These are phyloP conservation scores for Draba incana DNA, from an alignment of 345 rosid species.

Conservation along the genomic window DNA sequence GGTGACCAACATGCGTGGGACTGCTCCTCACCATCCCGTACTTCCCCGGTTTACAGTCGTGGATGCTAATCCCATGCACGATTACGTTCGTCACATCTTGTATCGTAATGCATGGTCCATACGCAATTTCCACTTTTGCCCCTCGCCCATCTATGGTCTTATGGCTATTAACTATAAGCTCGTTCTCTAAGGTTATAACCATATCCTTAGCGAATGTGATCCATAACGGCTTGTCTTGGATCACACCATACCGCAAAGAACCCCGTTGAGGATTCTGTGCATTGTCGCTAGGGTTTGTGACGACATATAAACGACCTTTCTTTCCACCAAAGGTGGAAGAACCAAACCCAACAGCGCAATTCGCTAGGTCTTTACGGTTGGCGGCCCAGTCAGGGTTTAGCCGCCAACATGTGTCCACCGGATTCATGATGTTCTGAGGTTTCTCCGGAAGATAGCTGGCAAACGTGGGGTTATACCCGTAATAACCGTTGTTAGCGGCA, in stretches of 20 bases:
- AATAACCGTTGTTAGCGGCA: slow-evolving; percentile 30
- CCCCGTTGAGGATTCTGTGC: slow-evolving; percentile 78
- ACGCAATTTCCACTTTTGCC: slow-evolving; percentile 70
- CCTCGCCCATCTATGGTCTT: slow-evolving; percentile 96
- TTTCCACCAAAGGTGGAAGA: slow-evolving; percentile 75
- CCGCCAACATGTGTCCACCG: slow-evolving; percentile 84
- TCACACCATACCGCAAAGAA: slow-evolving; percentile 57
- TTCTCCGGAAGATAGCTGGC: slow-evolving; percentile 41
- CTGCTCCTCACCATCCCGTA: slow-evolving; percentile 50
- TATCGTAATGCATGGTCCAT: slow-evolving; percentile 79
- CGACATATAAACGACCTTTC: slow-evolving; percentile 66
- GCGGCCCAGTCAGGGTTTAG: slow-evolving; percentile 63
- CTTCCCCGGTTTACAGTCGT: slow-evolving; percentile 76
- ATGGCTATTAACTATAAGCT: slow-evolving; percentile 79
- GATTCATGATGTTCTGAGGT: slow-evolving; percentile 49
- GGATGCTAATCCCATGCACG: slow-evolving; percentile 82
- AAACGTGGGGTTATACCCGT: slow-evolving; percentile 37
- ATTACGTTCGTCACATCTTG: slow-evolving; percentile 76
- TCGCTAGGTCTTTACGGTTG: slow-evolving; percentile 69
- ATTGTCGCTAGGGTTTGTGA: slow-evolving; percentile 62
- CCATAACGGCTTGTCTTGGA: slow-evolving; percentile 70
- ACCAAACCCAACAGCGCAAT: slow-evolving; percentile 83
- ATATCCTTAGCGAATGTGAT: slow-evolving; percentile 75
- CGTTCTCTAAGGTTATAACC: slow-evolving; percentile 71
- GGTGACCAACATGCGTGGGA: slow-evolving; percentile 53